These are phyloP conservation scores for Xylaria sp. DNA, from an alignment of 2,329 filamentous ascomycete species.

Conservation along the genomic window DNA sequence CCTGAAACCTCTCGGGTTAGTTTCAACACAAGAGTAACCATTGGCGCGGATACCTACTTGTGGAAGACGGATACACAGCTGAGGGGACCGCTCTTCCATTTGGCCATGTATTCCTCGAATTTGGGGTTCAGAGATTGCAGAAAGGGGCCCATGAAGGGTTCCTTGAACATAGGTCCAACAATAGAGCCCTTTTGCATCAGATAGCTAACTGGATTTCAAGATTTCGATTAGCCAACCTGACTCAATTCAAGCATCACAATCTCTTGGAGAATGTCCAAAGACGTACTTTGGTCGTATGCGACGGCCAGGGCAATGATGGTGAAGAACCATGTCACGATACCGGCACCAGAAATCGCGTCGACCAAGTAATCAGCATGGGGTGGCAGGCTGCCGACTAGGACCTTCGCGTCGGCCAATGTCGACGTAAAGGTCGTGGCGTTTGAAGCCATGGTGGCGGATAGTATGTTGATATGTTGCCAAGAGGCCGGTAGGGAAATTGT, in stretches of 20 bases:
- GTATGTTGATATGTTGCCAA: neutral
- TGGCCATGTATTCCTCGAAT: slow-evolving; percentile 86
- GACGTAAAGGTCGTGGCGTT: slow-evolving; percentile 70
- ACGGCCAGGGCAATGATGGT: slow-evolving; percentile 73
- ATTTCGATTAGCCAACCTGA: slow-evolving; percentile 14
- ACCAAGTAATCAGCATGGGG: slow-evolving; percentile 59
- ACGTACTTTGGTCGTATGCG: slow-evolving; percentile 88
- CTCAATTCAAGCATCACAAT: slow-evolving; percentile 9
- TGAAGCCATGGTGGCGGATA: slow-evolving; percentile 49
- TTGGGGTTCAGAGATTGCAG: slow-evolving; percentile 89
- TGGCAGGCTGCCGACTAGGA: slow-evolving; percentile 52
- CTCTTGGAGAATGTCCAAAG: neutral
- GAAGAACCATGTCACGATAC: slow-evolving; percentile 64
- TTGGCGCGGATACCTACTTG: slow-evolving; percentile 66
- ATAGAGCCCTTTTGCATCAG: slow-evolving; percentile 75
- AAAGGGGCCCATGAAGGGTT: slow-evolving; percentile 93
- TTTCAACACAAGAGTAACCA: neutral
- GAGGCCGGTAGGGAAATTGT: slow-evolving; percentile 4
- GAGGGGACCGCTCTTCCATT: slow-evolving; percentile 88
- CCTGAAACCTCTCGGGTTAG: slow-evolving; percentile 47
- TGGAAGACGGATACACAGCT: slow-evolving; percentile 99
- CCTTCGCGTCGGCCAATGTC: slow-evolving; percentile 64
- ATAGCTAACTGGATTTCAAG: slow-evolving; percentile 65
- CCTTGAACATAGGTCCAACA: slow-evolving; percentile 73
- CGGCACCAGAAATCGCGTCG: slow-evolving; percentile 60